Evolutionary conservation across 306 rosid species (phyloP).

Genomic region (Lathyrus oleraceus): DNA sequence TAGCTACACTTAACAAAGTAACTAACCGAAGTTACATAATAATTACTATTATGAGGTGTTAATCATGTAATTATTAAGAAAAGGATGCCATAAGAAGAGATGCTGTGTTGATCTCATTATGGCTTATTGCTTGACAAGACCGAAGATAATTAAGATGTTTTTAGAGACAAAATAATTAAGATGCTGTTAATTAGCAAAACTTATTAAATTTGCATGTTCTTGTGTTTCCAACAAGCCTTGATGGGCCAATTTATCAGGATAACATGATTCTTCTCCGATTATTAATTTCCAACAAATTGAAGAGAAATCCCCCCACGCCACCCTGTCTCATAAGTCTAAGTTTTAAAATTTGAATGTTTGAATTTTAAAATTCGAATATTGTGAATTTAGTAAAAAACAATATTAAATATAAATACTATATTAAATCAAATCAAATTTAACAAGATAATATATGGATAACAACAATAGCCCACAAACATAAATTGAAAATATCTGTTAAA

Average conservation of each 20-base stretch:
- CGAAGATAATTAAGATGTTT: slow-evolving; percentile 56
- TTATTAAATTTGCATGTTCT: slow-evolving; percentile 74
- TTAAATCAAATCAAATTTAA: too few species aligned
- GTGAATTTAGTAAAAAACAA: too few species aligned
- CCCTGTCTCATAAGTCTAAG: too few species aligned
- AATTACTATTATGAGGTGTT: slow-evolving; percentile 42
- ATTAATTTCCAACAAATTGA: too few species aligned
- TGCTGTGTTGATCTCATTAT: slow-evolving; percentile 55
- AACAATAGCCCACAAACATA: too few species aligned
- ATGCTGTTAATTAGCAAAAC: slow-evolving; percentile 46
- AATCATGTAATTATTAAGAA: slow-evolving; percentile 46
- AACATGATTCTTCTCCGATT: slow-evolving; percentile 60
- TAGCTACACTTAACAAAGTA: slow-evolving; percentile 25
- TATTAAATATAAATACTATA: too few species aligned
- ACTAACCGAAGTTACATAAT: slow-evolving; percentile 23
- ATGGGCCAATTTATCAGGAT: slow-evolving; percentile 67
- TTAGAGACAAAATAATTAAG: slow-evolving; percentile 41
- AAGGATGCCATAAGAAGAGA: slow-evolving; percentile 51
- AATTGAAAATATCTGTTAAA: too few species aligned
- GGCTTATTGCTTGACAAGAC: slow-evolving; percentile 45
- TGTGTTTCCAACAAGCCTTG: slow-evolving; percentile 57
- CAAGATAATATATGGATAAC: too few species aligned
- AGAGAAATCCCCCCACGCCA: too few species aligned
- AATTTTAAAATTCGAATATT: too few species aligned
- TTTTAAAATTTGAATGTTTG: too few species aligned